Percentiles rank a stretch among this genome's conserved stretches.
Evolutionary conservation across 306 rosid genomes (phyloP).

Genomic region (Fragaria vesca): DNA sequence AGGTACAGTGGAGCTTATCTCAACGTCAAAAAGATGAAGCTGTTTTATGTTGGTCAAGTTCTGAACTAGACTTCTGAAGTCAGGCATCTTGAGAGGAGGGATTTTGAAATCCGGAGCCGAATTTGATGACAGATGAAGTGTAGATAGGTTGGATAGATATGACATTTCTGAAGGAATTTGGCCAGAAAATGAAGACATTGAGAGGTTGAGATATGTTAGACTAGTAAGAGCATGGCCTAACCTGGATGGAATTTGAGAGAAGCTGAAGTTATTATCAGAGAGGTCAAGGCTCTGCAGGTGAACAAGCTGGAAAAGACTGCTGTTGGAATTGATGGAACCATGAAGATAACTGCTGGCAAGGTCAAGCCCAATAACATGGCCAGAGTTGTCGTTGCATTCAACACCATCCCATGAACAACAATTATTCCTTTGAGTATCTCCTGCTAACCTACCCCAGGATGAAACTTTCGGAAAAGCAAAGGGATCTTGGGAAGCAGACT

Average conservation of each 20-base stretch:
- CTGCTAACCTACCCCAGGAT: neutral
- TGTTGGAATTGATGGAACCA: conserved; percentile 23
- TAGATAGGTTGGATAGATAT: neutral
- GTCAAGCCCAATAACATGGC: conserved; percentile 19
- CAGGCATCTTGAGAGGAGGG: conserved; percentile 16
- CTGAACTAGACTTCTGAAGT: conserved; percentile 1
- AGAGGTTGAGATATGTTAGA: conserved; percentile 8
- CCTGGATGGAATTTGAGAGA: conserved; percentile 23
- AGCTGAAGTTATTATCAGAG: conserved; percentile 23
- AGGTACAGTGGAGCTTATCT: conserved; percentile 10
- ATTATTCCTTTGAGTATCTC: neutral
- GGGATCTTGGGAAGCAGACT: neutral
- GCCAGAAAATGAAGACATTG: neutral
- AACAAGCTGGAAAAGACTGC: conserved; percentile 16
- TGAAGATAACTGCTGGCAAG: conserved; percentile 20
- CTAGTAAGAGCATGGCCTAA: conserved; percentile 7
- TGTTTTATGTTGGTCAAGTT: conserved; percentile 15
- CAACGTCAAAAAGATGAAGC: neutral
- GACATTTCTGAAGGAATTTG: conserved; percentile 7
- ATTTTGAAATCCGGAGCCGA: too few species aligned
- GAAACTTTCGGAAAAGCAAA: conserved; percentile 12
- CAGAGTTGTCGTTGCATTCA: neutral
- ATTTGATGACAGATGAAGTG: conserved; percentile 2
- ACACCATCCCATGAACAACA: conserved; percentile 26
- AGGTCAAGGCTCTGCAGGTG: conserved; percentile 23